Conservation (phyloP, 139 green algal genomes). For the Tetradesmus obliquus region DNA sequence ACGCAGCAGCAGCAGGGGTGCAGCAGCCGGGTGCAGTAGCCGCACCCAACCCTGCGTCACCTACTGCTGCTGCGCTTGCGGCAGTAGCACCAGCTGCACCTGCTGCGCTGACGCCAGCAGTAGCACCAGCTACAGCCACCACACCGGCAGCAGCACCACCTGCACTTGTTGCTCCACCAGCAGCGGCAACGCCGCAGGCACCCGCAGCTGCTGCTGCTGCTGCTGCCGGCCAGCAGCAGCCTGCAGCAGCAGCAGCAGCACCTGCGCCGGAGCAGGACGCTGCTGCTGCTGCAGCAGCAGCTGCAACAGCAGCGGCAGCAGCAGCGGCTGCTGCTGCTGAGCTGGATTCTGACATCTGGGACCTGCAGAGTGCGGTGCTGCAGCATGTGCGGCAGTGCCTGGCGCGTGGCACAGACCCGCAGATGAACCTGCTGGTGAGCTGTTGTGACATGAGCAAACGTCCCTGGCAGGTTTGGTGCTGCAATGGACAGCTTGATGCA, state of each 20-base stretch:
- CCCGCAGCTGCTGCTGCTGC: neutral
- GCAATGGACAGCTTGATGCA: neutral
- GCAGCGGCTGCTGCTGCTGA: neutral
- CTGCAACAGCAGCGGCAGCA: neutral
- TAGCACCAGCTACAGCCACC: slow-evolving; percentile 1
- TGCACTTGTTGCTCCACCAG: neutral
- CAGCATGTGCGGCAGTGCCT: slow-evolving; percentile 51
- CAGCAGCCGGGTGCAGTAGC: neutral
- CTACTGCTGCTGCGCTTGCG: slow-evolving; percentile 3
- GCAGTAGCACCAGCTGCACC: slow-evolving; percentile 29
- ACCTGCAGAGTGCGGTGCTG: slow-evolving; percentile 38
- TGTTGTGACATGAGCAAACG: neutral
- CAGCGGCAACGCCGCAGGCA: neutral
- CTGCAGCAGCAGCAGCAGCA: neutral
- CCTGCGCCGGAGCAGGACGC: neutral
- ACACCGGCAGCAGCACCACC: neutral
- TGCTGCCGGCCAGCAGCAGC: neutral
- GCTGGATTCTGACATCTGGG: slow-evolving; percentile 35
- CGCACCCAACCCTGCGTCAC: neutral
- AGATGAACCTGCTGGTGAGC: slow-evolving; percentile 29
- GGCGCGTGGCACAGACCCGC: slow-evolving; percentile 10
- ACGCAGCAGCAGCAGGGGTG: neutral
- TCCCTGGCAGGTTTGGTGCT: neutral
- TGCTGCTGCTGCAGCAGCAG: neutral
- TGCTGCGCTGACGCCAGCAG: neutral